Percentiles rank a stretch among this genome's conserved stretches.
phyloP scores from a whole-genome alignment of 345 rosid species.

The Ceriops zippeliana region DNA sequence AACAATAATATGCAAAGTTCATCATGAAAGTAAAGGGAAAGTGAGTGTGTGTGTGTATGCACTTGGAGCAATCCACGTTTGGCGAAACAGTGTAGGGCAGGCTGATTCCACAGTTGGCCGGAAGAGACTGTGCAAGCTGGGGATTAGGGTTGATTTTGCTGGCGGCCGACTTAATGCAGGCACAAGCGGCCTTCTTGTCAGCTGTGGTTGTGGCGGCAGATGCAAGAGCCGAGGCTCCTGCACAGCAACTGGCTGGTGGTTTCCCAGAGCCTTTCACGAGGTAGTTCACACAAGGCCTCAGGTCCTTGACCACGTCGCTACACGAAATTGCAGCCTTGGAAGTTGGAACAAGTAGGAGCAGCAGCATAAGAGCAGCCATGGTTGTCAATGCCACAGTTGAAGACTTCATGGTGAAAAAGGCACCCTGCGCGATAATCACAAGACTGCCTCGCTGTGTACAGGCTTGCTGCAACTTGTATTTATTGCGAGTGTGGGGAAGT shows the following conservation, averaged over 20 bases:
- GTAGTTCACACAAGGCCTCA: slow-evolving; percentile 67
- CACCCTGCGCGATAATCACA: background rate
- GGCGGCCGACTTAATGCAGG: slow-evolving; percentile 62
- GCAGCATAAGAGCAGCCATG: slow-evolving; percentile 22
- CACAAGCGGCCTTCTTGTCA: slow-evolving; percentile 60
- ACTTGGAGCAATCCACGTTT: slow-evolving; percentile 65
- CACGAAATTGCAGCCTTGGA: slow-evolving; percentile 54
- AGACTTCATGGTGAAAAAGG: slow-evolving; percentile 19
- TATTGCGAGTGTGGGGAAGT: slow-evolving; percentile 17
- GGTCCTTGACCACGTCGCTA: slow-evolving; percentile 51
- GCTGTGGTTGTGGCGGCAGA: slow-evolving; percentile 45
- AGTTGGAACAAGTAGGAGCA: slow-evolving; percentile 29
- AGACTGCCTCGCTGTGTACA: too few relatives aligned
- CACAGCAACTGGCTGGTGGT: slow-evolving; percentile 60
- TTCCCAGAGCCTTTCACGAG: slow-evolving; percentile 51
- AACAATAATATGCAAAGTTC: too few relatives aligned
- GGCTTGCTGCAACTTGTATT: background rate
- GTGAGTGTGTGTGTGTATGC: background rate
- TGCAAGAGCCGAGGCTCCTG: slow-evolving; percentile 47
- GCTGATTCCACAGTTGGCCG: slow-evolving; percentile 50
- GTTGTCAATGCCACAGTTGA: slow-evolving; percentile 11
- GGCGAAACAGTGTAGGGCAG: slow-evolving; percentile 50
- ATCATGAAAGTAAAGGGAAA: background rate
- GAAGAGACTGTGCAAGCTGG: slow-evolving; percentile 56
- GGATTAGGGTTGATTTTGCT: slow-evolving; percentile 45